Evolutionary conservation across 2,329 filamentous ascomycete species (phyloP), one percentile per base, ranked within the genome.

Genomic region (Ophiostoma sp.): DNA sequence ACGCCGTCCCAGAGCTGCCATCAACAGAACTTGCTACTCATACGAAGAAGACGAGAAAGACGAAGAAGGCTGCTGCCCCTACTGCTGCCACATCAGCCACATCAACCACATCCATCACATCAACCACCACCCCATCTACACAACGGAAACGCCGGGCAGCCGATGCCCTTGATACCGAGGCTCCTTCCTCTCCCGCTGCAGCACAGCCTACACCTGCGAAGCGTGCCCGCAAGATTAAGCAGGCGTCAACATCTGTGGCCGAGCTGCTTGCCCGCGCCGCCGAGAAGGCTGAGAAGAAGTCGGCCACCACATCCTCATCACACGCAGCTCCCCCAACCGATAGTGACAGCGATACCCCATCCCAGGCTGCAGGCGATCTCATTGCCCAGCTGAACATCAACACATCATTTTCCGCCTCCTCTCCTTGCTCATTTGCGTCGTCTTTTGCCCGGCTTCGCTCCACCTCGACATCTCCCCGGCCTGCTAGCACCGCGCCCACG

Each of bases 381-480:
- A 77, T 83, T 72, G 80, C 81, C 75, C 79, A 78, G 48, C 77
- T 83, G 4, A 78, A 80, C 64, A 76, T 41, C 66, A 70, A 70
- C 69, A 64, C 60, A 64, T 64, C 60, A 33, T 35, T 64, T n/a
- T 70, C 82, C 23, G 78, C 80, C 39, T 77, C 79, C 2, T 67
- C 68, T 0, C 20, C 65, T 17, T 31, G 68, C 7, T 79, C 79
- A 0, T 78, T 79, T 7, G 33, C 68, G 17, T 68, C 65, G 20
- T 67, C 65, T n/a, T 67, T 67, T 48, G 65, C 70, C 20, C 71
- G 23, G 0, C 79, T 81, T 3, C 71, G 71, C 44, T 70, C 73
- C 3, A 36, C 23, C 1, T 73, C 72, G 20, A 70, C 71, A 0
- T 74, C 73, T 0, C 72, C 72, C 6, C 71, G 65, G 23, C 71